Evolutionary conservation across 805 yeast genomes (phyloP), one percentile per base, ranked within the genome.

Genomic region (Scheffersomyces stipitis): DNA sequence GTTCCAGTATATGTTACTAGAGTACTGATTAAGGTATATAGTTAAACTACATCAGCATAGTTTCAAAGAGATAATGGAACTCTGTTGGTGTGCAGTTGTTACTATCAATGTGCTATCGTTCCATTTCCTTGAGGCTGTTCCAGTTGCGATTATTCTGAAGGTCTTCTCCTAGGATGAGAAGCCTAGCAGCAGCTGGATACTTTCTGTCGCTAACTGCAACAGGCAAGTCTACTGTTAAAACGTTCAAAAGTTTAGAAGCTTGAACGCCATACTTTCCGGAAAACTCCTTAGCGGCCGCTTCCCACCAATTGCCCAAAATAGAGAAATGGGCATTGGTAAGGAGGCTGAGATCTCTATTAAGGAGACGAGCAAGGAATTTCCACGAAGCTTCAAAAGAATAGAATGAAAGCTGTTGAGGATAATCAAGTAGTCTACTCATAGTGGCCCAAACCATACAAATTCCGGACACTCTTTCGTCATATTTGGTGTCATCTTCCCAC

Each of bases 271-370:
- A 91, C 1, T 70, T 73, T 7, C 54, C 52, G 5, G 71, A 36
- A 38, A 91, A 76, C 28, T 78, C 69, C 6, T 48, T 43, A 0
- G 86, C 90, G 33, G 83, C 71, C 4, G 89, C 79, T 46, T 93
- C 98, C 96, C 97, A 88, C 97, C 97, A 90, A 23, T 84, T 77
- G 2, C 87, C 82, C 3, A 81, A 72, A 2, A 83, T 76, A 0
- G 80, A 69, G 53, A 72, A 90, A 56, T 90, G 96, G 1, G 83
- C 75, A 45, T 86, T 83, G 0, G 78, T 66, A 9, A 89, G 52
- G 10, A 75, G 56, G 0, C 65, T 64, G 3, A 52, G 23, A 1
- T 79, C 74, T 0, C 73, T 63, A 60, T 93, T 89, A 29, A 85
- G 66, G 34, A 78, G 58, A 30, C 97, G 66, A 0, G 96, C 82